Evolutionary conservation across 805 yeast genomes (phyloP), one percentile per base, ranked within the genome.

Genomic region (Metschnikowia corniflorae): DNA sequence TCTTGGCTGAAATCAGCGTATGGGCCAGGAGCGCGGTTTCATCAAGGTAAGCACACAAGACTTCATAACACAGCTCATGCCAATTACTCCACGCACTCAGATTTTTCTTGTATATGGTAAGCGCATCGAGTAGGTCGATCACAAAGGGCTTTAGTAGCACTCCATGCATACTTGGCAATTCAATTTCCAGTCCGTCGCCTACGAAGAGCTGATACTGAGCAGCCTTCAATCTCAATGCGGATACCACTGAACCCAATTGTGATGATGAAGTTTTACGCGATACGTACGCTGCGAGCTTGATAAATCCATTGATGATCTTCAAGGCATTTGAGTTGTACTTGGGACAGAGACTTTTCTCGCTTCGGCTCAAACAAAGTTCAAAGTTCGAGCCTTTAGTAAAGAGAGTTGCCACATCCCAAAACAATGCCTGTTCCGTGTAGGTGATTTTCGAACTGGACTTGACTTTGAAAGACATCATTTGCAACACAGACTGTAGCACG

Each of bases 401-500:
- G 4, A 32, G n/a, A 5, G 17, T 8, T 2, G 51, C 47, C 5
- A 42, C 35, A n/a, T 31, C 19, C 35, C 30, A 30, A 14, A 48
- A 38, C 5, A 46, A 26, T 7, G 21, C n/a, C 5, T 29, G 31
- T 15, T 30, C 18, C 3, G 16, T 15, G 7, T 35, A 21, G 10
- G 29, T 26, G 6, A 29, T 25, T 15, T 31, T 37, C 14, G 31
- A 16, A 13, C 44, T 28, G 5, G 35, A 16, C n/a, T 38, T 34
- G n/a, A 44, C 30, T 16, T 30, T 42, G 20, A 37, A 26, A 10
- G 50, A 35, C 19, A 42, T 12, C 35, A 32, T 35, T 24, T 47
- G 48, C 17, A 49, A 45, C 10, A 39, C 14, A 4, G 43, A 37
- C 32, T 49, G 53, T 14, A 49, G n/a, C 10, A 49, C 46, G 18